These are phyloP conservation scores for Botrytis fabae DNA, from an alignment of 2,329 filamentous ascomycete species.

Conservation along the genomic window DNA sequence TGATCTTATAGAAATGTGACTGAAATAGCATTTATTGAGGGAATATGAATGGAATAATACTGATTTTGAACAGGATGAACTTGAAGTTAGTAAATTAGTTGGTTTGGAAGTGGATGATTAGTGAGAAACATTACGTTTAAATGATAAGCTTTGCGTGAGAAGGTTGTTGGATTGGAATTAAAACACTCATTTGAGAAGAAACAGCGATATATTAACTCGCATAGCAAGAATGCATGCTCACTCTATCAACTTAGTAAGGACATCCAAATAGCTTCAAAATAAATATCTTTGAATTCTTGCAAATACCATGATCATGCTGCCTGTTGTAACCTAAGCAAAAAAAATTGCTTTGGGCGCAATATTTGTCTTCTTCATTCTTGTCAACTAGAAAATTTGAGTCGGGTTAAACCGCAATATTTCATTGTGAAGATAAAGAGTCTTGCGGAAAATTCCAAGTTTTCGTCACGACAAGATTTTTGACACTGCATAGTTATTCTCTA, in stretches of 20 bases:
- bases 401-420: background rate
- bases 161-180: background rate
- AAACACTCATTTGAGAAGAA: background rate
- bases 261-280: background rate
- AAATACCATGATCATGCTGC: background rate
- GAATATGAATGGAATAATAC: background rate
- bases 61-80: conserved; percentile 20
- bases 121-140: no score
- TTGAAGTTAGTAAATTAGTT: conserved; percentile 22
- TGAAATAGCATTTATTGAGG: no score
- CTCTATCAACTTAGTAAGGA: background rate
- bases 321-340: background rate
- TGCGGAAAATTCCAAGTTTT: background rate
- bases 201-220: background rate
- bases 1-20: background rate
- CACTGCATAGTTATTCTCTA: background rate
- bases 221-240: background rate
- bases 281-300: background rate
- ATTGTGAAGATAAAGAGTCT: background rate
- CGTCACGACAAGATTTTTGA: background rate
- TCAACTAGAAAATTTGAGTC: background rate
- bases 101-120: background rate
- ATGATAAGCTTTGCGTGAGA: background rate
- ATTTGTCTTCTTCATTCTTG: background rate
- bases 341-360: background rate